A percentile compares a stretch with the other conserved stretches of the same genome.
Conservation (phyloP, 441 rosid genomes). For the Macaranga tanarius region DNA sequence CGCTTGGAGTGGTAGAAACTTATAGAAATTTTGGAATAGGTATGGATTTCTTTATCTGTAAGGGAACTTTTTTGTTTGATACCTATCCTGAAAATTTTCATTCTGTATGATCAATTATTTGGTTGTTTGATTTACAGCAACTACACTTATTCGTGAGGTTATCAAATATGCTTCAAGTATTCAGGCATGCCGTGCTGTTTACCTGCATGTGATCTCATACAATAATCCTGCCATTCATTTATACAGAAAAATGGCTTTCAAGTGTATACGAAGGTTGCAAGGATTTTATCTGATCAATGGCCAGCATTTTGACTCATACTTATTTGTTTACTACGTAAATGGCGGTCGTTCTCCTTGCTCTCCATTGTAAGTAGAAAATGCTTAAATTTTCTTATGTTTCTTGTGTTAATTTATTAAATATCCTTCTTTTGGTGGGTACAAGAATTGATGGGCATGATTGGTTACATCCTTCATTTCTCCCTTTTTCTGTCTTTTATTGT, state of each 20-base stretch:
- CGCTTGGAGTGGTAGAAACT: conserved; percentile 78
- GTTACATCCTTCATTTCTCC: background rate
- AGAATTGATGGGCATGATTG: background rate
- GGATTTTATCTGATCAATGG: conserved; percentile 84
- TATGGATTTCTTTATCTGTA: conserved; percentile 25
- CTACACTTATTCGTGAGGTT: conserved; percentile 68
- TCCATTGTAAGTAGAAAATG: conserved; percentile 60
- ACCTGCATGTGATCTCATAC: conserved; percentile 94
- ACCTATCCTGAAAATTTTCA: background rate
- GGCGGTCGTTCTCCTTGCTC: conserved; percentile 91
- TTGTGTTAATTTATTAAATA: background rate
- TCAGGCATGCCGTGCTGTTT: conserved; percentile 73
- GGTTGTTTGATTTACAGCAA: conserved; percentile 48
- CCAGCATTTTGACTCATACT: conserved; percentile 81
- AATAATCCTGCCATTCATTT: conserved; percentile 82
- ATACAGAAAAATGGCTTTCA: conserved; percentile 89
- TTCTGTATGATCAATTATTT: conserved; percentile 11
- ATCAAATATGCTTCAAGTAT: conserved; percentile 66
- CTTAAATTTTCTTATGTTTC: background rate
- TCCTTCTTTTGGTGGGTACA: background rate
- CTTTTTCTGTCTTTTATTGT: background rate
- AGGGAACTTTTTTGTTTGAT: conserved; percentile 4
- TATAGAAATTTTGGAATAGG: conserved; percentile 89
- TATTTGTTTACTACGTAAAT: conserved; percentile 80
- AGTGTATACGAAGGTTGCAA: conserved; percentile 63